Percentiles rank a stretch among this genome's conserved stretches.
Evolutionary conservation across 495 filamentous ascomycete genomes (phyloP).

Genomic region (Aspergillus conjunctus): DNA sequence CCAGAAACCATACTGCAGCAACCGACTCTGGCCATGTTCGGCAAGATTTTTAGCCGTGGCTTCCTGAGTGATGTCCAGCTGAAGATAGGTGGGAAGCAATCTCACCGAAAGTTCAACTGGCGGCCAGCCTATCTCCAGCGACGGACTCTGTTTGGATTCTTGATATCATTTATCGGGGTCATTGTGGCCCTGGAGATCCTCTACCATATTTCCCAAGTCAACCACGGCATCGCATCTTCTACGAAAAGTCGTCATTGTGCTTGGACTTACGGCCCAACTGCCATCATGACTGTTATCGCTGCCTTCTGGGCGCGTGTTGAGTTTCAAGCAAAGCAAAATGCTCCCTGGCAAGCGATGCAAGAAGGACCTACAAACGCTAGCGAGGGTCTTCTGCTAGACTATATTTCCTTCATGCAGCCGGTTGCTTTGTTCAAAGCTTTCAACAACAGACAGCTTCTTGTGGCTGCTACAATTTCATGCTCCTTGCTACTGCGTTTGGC

Average conservation of each 20-base stretch:
- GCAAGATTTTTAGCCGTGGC: too few species aligned
- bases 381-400: neutral
- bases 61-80: too few species aligned
- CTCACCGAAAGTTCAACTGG: neutral
- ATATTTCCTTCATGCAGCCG: neutral
- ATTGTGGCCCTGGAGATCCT: neutral
- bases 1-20: too few species aligned
- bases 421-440: neutral
- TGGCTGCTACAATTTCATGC: neutral
- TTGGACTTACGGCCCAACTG: constrained; percentile 10
- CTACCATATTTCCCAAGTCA: neutral
- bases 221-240: neutral
- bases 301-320: neutral
- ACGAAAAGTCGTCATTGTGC: neutral
- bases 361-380: neutral
- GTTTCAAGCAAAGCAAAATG: neutral
- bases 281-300: neutral
- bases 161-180: neutral
- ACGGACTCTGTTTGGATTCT: neutral
- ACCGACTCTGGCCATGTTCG: too few species aligned
- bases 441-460: neutral
- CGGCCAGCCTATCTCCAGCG: neutral
- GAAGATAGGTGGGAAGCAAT: too few species aligned
- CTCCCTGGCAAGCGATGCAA: neutral
- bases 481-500: neutral